A percentile compares a stretch with the other conserved stretches of the same genome.
Conservation (phyloP, 345 rosid genomes). For the Rhodamnia argentea region DNA sequence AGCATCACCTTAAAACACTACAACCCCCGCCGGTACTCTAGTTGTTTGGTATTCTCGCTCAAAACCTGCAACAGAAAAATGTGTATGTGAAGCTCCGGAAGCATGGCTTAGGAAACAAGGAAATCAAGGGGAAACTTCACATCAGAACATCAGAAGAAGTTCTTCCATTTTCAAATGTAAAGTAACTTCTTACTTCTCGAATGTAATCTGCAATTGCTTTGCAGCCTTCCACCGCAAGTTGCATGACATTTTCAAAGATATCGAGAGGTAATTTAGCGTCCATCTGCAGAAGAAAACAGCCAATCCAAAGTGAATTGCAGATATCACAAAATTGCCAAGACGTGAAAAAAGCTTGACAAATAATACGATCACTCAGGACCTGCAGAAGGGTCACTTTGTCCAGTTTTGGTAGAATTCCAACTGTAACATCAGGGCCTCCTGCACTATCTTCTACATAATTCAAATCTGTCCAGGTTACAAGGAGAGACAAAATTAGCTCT, state of each 20-base stretch:
- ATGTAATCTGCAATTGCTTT: constrained; percentile 74
- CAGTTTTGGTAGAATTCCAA: constrained; percentile 71
- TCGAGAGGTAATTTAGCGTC: constrained; percentile 75
- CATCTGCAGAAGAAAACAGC: constrained; percentile 46
- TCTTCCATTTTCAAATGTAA: not conserved
- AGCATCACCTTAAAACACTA: not conserved
- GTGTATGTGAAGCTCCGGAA: not conserved
- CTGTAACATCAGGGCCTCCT: constrained; percentile 94
- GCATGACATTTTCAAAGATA: constrained; percentile 80
- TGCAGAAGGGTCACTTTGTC: constrained; percentile 97
- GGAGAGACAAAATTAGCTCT: not conserved
- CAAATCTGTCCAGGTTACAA: constrained; percentile 36
- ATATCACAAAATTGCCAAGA: no score
- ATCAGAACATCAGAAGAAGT: not conserved
- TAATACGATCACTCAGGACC: constrained; percentile 18
- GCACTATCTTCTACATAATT: constrained; percentile 94
- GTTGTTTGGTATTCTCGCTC: constrained; percentile 67
- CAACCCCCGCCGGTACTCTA: constrained; percentile 59
- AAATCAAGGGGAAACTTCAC: not conserved
- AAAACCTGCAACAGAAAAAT: constrained; percentile 32
- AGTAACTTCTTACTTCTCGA: constrained; percentile 39
- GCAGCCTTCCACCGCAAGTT: constrained; percentile 80
- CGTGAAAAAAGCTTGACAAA: not conserved
- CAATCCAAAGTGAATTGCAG: not conserved
- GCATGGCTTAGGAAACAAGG: not conserved